Percentiles rank a stretch among this genome's conserved stretches.
These are phyloP conservation scores for Fagopyrum tataricum DNA, from an alignment of 148 eudicot species.

Conservation along the genomic window DNA sequence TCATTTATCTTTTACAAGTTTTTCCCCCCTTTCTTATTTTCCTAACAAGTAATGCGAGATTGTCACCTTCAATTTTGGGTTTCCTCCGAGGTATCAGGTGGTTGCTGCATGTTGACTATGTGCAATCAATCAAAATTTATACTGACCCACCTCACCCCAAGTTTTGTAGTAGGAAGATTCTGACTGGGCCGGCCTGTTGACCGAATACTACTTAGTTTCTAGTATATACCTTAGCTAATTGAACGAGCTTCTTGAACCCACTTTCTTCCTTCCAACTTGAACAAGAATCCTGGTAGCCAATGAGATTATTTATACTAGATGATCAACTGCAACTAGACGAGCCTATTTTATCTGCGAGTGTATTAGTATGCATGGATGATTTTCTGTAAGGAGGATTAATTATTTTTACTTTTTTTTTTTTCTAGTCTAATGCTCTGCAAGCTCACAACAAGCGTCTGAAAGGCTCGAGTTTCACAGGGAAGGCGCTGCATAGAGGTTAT, in stretches of 20 bases:
- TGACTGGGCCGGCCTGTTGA: neutral
- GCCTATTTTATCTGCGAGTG: neutral
- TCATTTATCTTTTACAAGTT: neutral
- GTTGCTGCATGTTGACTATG: too few relatives aligned
- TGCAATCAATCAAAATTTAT: too few relatives aligned
- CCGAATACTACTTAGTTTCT: neutral
- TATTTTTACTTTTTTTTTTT: neutral
- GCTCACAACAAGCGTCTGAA: constrained; percentile 42
- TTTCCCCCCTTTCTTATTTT: too few relatives aligned
- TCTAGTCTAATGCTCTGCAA: constrained; percentile 70
- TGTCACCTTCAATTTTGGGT: neutral
- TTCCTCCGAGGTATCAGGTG: neutral
- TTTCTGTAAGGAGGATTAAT: neutral
- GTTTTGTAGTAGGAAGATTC: neutral
- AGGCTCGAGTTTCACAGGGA: constrained; percentile 36
- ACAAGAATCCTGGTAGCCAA: neutral
- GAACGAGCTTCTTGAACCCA: neutral
- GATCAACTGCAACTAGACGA: neutral
- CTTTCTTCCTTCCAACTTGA: neutral
- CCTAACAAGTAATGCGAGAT: neutral
- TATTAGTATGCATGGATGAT: neutral
- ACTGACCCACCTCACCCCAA: too few relatives aligned
- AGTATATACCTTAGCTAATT: neutral
- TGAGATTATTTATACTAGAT: neutral
- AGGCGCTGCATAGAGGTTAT: constrained; percentile 45